Base-by-base conservation (phyloP, 352 stramenopile genomes). In the Phytopythium ostracodes region DNA sequence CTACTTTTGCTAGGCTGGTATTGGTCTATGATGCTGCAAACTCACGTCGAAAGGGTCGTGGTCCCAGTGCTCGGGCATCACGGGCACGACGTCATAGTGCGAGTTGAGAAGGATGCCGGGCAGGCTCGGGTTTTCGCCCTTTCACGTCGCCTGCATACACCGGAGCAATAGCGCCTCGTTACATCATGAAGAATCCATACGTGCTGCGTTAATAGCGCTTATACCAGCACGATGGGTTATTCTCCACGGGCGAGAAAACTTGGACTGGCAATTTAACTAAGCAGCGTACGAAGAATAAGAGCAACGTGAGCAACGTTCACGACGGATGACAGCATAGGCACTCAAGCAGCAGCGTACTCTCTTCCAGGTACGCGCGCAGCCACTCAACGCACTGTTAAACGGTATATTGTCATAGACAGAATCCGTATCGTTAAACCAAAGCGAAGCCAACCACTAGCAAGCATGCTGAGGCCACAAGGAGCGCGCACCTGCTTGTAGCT, bases 51-150 rank as follows among this genome's bases (percentile, higher is more conserved):
- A 99, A 5, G 96, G 91, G 52, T 96, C 88, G 18, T 91, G 84
- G 11, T 92, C 82, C 96, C 96, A 98, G 57, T 89, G 71, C 33
- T 96, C 75, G 10, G 70, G 46, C 57, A 88, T 84, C 17, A 85
- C 92, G 6, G 96, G 96, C 9, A 99, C 96, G 25, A 99, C 95
- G 70, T 99, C 96, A 71, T 98, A 99, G 69, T 99, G 96, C 29
- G 83, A 96, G 72, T 99, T 99, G 33, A 98, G 75, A 11, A 99
- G 66, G 33, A 99, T 75, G 0, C 84, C 71, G 2, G 94, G 92
- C 33, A 98, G 77, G 29, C 77, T 72, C 15, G 82, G 62, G 64
- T 98, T 72, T 24, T 84, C 70, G 27, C 95, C 96, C 58, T 77
- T 75, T 89, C 93, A 98, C 33, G 84, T 85, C 2, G 77, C 73